Percentiles rank a stretch among this genome's conserved stretches.
These are phyloP conservation scores for Pestalotiopsis sp. DNA, from an alignment of 2,329 filamentous ascomycete species.

Conservation along the genomic window DNA sequence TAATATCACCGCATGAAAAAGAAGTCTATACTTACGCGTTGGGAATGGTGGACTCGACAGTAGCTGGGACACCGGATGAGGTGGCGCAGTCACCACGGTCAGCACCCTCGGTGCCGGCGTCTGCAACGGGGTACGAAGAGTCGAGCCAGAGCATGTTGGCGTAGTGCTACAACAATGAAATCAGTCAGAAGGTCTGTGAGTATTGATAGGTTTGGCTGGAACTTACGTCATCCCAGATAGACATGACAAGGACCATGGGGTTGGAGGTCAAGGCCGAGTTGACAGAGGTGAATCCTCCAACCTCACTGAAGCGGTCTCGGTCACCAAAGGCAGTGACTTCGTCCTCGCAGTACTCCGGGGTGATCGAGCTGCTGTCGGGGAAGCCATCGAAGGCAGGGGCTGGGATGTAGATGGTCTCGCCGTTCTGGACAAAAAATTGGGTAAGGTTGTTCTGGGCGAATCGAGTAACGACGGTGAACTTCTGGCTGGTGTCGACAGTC, in stretches of 20 bases:
- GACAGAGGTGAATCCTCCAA: conserved; percentile 57
- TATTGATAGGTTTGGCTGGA: neutral
- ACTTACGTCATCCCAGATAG: conserved; percentile 58
- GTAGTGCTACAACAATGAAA: conserved; percentile 36
- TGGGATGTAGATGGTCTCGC: conserved; percentile 40
- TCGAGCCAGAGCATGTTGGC: conserved; percentile 66
- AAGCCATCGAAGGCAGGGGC: conserved; percentile 11
- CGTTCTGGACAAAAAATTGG: conserved; percentile 62
- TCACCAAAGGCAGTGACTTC: conserved; percentile 48
- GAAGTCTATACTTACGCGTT: conserved; percentile 37
- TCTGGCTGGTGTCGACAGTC: conserved; percentile 13
- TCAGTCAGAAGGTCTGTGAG: neutral
- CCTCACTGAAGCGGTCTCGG: conserved; percentile 48
- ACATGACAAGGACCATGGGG: conserved; percentile 66
- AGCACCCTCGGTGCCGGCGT: conserved; percentile 36
- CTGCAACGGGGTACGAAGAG: conserved; percentile 42
- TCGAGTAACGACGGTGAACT: conserved; percentile 53
- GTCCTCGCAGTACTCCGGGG: neutral
- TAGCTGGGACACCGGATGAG: conserved; percentile 44
- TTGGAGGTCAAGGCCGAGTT: conserved; percentile 46
- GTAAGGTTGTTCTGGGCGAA: conserved; percentile 50
- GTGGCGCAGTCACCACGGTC: conserved; percentile 47
- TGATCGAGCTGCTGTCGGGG: conserved; percentile 10
- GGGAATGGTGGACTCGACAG: conserved; percentile 39
- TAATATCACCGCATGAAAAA: neutral